Evolutionary conservation across 169 alveolate genomes (phyloP), one percentile per base, ranked within the genome.

Genomic region (Babesia sp.): DNA sequence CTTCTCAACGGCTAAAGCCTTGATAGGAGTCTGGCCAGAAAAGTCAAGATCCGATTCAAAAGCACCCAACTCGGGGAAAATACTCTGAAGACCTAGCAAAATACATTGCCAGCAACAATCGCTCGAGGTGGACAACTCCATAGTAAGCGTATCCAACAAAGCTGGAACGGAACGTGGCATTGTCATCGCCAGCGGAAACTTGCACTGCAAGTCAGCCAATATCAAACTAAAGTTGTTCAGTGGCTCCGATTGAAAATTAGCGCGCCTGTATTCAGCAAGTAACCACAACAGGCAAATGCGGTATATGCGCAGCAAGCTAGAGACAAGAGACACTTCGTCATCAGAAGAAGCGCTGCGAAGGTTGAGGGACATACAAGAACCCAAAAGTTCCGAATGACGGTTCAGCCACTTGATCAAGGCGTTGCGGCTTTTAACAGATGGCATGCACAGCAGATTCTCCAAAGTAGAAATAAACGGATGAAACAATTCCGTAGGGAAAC

Each of bases 21-120:
- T 78, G 20, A 78, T 64, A 9, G 86, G 82, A 14, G 68, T 55
- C 44, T 78, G 86, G 31, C 56, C 37, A 26, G 80, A 31, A 51
- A 75, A 63, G 56, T 77, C 80, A 28, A 77, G 29, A n/a, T 80
- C 72, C 28, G 71, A 48, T 31, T 80, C 88, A 45, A 71, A 80
- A 3, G 80, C 88, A 26, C 88, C 88, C 53, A 80, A 53, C 48
- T 69, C 88, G 7, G 83, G 88, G 33, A 71, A 69, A 11, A 72
- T 28, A 26, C 71, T 71, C 63, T 80, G 84, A 4, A 80, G 56
- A 39, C 78, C 54, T 37, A 80, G 45, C 1, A 80, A 61, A 18
- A 78, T 46, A 14, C 79, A 67, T 29, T 60, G 81, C 86, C 86
- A 78, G 29, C 31, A 26, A 14, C 36, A 20, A 36, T 70, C 80